Evolutionary conservation across 257 asterid genomes (phyloP), one percentile per base, ranked within the genome.

Genomic region (Ligustrum vulgare): DNA sequence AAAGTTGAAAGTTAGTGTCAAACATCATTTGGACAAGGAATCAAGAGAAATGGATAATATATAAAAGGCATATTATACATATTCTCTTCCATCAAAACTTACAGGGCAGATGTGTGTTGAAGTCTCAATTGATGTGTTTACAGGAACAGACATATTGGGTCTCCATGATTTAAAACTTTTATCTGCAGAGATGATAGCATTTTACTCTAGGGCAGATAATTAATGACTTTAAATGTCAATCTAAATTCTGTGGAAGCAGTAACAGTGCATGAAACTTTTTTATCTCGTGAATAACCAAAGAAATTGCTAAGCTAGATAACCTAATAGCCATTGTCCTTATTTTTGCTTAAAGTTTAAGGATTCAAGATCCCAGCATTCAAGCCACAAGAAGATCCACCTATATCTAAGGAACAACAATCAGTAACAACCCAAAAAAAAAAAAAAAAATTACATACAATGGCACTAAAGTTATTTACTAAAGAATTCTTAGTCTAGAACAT

Each of bases 141-240:
- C 69, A 33, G 82, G 60, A 18, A 39, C 77, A 18, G 80, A 75
- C 32, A 51, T 67, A 47, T 65, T 75, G 47, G 87, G 85, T 69
- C 83, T 82, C 87, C 87, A 85, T 43, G 78, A 78, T 66, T 82
- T 80, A 25, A 78, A 73, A 66, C 72, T 70, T 41, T 64, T 73
- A 56, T 85, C 89, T 85, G 86, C 81, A 81, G 64, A 75, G 31
- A 58, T 10, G 39, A 78, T 31, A 45, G 41, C 37, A 69, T 62
- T 33, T 60, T 69, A 62, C 20, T 6, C 22, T 72, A 32, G 39
- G 47, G 34, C 72, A 65, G 39, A 32, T 36, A 31, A 60, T 63
- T 18, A 64, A 23, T 10, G 34, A 58, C 41, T 25, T 22, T 4
- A 36, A 60, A 39, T 31, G n/a, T 76, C 25, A 39, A 34, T 34